Evolutionary conservation across 176 grass and related monocot species (phyloP), one percentile per base, ranked within the genome.

Genomic region (Cenchrus purpureus): DNA sequence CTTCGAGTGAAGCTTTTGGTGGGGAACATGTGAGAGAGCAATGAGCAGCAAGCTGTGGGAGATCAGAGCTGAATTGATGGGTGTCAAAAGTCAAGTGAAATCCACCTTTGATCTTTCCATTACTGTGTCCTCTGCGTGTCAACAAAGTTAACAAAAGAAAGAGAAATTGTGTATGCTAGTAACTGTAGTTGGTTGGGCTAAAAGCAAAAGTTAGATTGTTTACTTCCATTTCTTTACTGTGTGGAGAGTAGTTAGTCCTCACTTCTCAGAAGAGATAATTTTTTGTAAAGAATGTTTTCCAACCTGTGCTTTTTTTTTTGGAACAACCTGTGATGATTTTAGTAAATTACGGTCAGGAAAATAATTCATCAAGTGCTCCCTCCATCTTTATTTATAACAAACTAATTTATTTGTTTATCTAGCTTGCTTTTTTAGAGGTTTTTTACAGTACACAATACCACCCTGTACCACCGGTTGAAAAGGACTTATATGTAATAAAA

Each of bases 21-120:
- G 88, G 79, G 73, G 60, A 73, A 34, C 88, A 87, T 90, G 84
- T 74, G 88, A 90, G 37, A 42, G 56, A 12, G 56, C 55, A 57
- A 16, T 19, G 15, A 55, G 15, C 53, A 55, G 14, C 48, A 51
- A 73, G 13, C 46, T 51, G 70, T 34, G 64, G 40, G 37, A 2
- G 60, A 71, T 68, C 65, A 57, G 74, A 49, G 19, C 19, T 37
- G 25, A 66, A 49, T 17, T 48, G 66, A 66, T 79, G n/a, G 12
- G 3, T n/a, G 13, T 19, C 10, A 12, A 43, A 74, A 74, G 59
- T 82, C 84, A 82, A 54, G 82, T 40, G 25, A 72, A 59, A 86
- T 66, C 28, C 8, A 3, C 44, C 50, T 73, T 71, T 77, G 13
- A 14, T 73, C 31, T 85, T 81, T 29, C 16, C 68, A 40, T 71